Evolutionary conservation across 305 asterid species (phyloP).

Genomic region (Fraxinus greggii): DNA sequence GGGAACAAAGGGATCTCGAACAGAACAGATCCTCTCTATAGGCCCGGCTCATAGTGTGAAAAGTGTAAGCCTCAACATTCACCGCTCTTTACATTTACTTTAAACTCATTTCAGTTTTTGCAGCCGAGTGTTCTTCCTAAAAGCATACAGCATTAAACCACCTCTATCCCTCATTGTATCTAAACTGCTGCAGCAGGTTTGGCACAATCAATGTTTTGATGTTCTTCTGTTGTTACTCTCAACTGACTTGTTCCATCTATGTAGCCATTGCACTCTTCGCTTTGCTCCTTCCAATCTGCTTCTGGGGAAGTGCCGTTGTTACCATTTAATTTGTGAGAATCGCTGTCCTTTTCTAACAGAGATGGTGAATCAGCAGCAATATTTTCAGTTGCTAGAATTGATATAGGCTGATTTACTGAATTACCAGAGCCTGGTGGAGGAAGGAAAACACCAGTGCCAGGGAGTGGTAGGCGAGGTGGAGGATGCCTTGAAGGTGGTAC

Average conservation of each 20-base stretch:
- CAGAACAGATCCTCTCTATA: slow-evolving; percentile 14
- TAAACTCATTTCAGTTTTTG: slow-evolving; percentile 39
- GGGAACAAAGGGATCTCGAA: slow-evolving; percentile 1
- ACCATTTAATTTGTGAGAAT: slow-evolving; percentile 26
- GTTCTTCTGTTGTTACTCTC: slow-evolving; percentile 22
- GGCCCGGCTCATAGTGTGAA: slow-evolving; percentile 25
- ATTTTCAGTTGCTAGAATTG: slow-evolving; percentile 30
- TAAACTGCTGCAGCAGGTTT: slow-evolving; percentile 28
- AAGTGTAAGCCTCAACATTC: slow-evolving; percentile 24
- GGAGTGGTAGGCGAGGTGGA: slow-evolving; percentile 56
- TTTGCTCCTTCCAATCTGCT: slow-evolving; percentile 18
- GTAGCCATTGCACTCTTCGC: slow-evolving; percentile 44
- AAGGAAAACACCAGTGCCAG: slow-evolving; percentile 88
- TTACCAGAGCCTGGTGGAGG: slow-evolving; percentile 58
- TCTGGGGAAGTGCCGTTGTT: slow-evolving; percentile 17
- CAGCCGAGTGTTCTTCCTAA: slow-evolving; percentile 31
- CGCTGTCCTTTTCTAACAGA: slow-evolving; percentile 31
- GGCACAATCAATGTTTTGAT: slow-evolving; percentile 21
- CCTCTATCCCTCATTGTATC: slow-evolving; percentile 15
- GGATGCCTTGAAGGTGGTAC: slow-evolving; percentile 50
- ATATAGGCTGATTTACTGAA: slow-evolving; percentile 34
- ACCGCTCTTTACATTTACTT: slow-evolving; percentile 69
- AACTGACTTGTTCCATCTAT: slow-evolving; percentile 25
- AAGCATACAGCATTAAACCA: slow-evolving; percentile 4
- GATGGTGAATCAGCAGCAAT: slow-evolving; percentile 19